phyloP scores from a whole-genome alignment of 1,284 basidiomycete species.

The Sporisorium scitamineum region DNA sequence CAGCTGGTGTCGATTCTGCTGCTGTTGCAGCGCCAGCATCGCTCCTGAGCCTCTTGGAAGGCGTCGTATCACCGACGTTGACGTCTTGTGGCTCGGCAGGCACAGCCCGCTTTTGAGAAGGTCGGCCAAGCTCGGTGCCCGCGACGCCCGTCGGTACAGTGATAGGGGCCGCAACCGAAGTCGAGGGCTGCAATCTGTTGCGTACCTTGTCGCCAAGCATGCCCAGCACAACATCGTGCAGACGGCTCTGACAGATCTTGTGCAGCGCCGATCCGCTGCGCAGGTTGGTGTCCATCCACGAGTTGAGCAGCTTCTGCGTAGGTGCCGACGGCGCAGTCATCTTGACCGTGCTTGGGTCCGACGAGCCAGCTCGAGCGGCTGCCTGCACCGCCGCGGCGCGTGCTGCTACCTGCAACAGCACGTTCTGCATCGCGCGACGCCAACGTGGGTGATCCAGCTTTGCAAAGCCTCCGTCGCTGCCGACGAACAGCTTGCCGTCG shows the following conservation, averaged over 20 bases:
- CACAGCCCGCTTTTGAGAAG: conserved; percentile 20
- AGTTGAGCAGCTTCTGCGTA: conserved; percentile 51
- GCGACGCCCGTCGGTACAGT: neutral
- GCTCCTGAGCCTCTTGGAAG: conserved; percentile 21
- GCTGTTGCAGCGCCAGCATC: neutral
- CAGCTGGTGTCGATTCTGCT: neutral
- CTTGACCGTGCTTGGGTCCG: conserved; percentile 21
- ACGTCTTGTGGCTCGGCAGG: conserved; percentile 5
- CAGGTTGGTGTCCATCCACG: conserved; percentile 61
- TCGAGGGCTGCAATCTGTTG: conserved; percentile 15
- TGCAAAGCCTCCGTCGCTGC: conserved; percentile 48
- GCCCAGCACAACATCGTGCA: conserved; percentile 47
- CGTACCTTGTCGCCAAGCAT: conserved; percentile 45
- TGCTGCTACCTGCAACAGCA: conserved; percentile 77
- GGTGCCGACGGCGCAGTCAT: conserved; percentile 37
- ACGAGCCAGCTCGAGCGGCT: conserved; percentile 25
- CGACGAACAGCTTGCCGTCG: conserved; percentile 32
- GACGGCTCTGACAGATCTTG: conserved; percentile 56
- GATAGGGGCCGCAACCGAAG: neutral
- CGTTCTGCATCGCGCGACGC: conserved; percentile 74
- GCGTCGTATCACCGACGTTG: neutral
- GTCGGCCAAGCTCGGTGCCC: neutral
- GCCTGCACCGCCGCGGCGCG: conserved; percentile 71
- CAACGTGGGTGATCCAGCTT: conserved; percentile 72
- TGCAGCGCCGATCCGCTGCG: conserved; percentile 44